Base-by-base conservation (phyloP, 495 filamentous ascomycete species). In the Gamarada debralockiae region DNA sequence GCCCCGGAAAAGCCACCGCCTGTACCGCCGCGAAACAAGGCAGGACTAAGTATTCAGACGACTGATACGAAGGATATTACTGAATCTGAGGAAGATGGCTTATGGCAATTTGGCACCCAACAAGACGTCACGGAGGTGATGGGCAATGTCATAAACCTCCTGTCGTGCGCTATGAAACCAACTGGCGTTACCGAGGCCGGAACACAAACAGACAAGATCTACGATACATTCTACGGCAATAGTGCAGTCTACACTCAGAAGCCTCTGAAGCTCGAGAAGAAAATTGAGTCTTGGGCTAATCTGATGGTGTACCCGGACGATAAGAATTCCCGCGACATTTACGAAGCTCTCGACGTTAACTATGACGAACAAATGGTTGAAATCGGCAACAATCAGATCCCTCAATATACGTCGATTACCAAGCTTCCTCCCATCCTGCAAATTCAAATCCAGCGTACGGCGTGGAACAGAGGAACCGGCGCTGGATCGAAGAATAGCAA, bases 101-200 rank as follows among this genome's bases (percentile, higher is more conserved):
- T 84, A 0, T 60, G 57, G 59, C 81, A 85, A 65, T 74, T 82
- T 58, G 76, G 78, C 17, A 76, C 81, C 21, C 81, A 92, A 62
- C 92, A 97, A 71, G 93, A 98, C 71, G 93, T 96, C 6, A 91
- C 87, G 9, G 93, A 98, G 66, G 92, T 96, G 33, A 92, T 96
- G 65, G 89, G 89, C 34, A 92, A 93, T 64, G 84, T 95, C 20
- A 78, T 95, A 31, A 91, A 92, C 58, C 87, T 92, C 34, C 75
- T 96, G n/a, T 84, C 89, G 63, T 90, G 88, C 56, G 92, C 91
- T 3, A 91, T 96, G 61, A 83, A 80, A 56, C 77, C 90, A 31
- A 70, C 73, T 5, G 68, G 70, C 2, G 68, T 83, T 48, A 82
- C 80, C 23, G 52, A 56, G 6, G 65, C 75, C 10, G 86, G 85